phyloP scores from a whole-genome alignment of 1,284 basidiomycete genomes.

The Ganoderma lingzhi region DNA sequence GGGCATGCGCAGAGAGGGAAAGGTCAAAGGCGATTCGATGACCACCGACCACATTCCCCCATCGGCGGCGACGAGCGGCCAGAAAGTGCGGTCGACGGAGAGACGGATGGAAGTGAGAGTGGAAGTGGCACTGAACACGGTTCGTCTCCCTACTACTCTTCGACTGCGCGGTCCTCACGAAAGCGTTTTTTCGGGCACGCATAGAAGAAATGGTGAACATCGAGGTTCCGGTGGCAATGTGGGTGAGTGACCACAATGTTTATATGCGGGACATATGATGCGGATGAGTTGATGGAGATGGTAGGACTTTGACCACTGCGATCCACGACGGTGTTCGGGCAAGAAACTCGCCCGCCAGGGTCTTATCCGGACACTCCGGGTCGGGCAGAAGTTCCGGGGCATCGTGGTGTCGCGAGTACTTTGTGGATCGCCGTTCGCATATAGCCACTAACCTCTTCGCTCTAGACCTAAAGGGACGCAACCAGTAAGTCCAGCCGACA shows the following conservation, averaged over 20 bases:
- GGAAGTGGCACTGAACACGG: slow-evolving; percentile 26
- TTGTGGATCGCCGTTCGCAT: slow-evolving; percentile 7
- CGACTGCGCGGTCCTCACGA: neutral
- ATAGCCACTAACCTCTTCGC: neutral
- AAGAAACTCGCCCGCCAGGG: slow-evolving; percentile 92
- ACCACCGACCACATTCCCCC: slow-evolving; percentile 50
- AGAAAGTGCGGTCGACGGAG: slow-evolving; percentile 29
- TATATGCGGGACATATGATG: neutral
- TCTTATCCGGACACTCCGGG: slow-evolving; percentile 83
- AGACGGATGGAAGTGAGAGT: slow-evolving; percentile 10
- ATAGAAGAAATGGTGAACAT: slow-evolving; percentile 47
- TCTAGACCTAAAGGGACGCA: slow-evolving; percentile 86
- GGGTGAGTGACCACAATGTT: slow-evolving; percentile 60
- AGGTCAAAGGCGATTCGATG: slow-evolving; percentile 32
- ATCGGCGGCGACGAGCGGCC: slow-evolving; percentile 30
- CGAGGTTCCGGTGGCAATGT: slow-evolving; percentile 86
- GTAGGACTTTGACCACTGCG: slow-evolving; percentile 97
- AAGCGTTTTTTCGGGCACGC: slow-evolving; percentile 5
- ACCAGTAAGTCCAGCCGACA: slow-evolving; percentile 86
- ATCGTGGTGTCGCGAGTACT: slow-evolving; percentile 85
- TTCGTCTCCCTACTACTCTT: slow-evolving; percentile 14
- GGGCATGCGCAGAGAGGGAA: slow-evolving; percentile 31
- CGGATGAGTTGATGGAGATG: neutral
- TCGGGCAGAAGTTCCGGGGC: slow-evolving; percentile 91
- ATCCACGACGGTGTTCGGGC: slow-evolving; percentile 93